Conservation (phyloP, 305 asterid species). For the Fraxinus xanthoxyloides region DNA sequence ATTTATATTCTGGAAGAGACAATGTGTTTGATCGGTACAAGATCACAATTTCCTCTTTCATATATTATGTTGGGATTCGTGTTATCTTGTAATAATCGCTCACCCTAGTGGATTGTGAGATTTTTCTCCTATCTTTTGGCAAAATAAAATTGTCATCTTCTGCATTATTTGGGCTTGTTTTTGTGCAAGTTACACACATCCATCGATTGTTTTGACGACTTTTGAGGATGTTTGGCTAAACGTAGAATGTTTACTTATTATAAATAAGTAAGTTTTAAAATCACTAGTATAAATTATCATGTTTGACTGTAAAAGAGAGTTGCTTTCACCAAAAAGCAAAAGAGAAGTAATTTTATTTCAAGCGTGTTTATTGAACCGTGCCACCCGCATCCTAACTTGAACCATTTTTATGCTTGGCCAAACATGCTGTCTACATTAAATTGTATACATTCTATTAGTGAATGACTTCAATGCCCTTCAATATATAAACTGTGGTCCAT, state of each 20-base stretch:
- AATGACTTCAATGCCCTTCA: conserved; percentile 22
- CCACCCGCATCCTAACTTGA: neutral
- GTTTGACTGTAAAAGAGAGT: neutral
- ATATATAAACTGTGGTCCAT: conserved; percentile 22
- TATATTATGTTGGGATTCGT: neutral
- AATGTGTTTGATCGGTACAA: neutral
- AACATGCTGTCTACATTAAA: neutral
- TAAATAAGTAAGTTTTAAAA: neutral
- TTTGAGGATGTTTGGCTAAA: neutral
- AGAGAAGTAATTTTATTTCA: neutral
- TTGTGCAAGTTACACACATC: neutral
- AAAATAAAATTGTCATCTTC: neutral
- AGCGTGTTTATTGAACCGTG: neutral
- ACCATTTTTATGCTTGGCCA: neutral
- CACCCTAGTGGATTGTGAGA: neutral
- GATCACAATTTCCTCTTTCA: neutral
- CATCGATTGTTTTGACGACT: neutral
- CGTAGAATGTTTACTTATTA: neutral
- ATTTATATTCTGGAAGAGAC: neutral
- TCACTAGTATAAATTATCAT: neutral
- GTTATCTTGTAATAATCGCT: neutral
- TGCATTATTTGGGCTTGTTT: neutral
- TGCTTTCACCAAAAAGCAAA: neutral
- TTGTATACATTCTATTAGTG: neutral
- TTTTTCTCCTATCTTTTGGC: neutral